These are phyloP conservation scores for Neocatenulostroma microsporum DNA, from an alignment of 2,329 filamentous ascomycete genomes.

Conservation along the genomic window DNA sequence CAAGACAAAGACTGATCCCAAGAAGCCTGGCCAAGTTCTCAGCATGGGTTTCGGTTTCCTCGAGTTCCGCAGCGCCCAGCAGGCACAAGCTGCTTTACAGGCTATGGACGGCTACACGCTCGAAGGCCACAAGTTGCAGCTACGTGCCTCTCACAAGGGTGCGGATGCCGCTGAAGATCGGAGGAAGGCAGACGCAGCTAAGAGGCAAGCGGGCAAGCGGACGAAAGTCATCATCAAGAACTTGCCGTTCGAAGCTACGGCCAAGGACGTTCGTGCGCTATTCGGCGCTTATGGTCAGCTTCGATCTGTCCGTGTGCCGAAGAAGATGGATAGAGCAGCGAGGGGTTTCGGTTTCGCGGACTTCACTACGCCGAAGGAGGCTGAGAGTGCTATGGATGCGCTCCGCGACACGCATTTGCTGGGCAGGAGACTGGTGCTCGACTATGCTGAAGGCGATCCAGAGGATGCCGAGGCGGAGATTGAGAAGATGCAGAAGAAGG, in stretches of 20 bases:
- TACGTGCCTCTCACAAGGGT: slow-evolving; percentile 81
- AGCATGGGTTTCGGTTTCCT: slow-evolving; percentile 98
- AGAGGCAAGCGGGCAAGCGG: slow-evolving; percentile 65
- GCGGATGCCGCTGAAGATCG: slow-evolving; percentile 82
- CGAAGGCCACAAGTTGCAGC: slow-evolving; percentile 77
- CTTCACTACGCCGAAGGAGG: slow-evolving; percentile 85
- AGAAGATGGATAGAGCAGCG: slow-evolving; percentile 83
- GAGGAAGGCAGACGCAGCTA: slow-evolving; percentile 71
- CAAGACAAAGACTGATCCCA: slow-evolving; percentile 90
- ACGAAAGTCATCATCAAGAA: slow-evolving; percentile 99
- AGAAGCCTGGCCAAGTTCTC: slow-evolving; percentile 75
- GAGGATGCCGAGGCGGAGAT: slow-evolving; percentile 94
- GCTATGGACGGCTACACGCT: slow-evolving; percentile 84
- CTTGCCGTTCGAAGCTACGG: slow-evolving; percentile 87
- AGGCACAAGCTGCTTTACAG: slow-evolving; percentile 70
- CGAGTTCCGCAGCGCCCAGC: slow-evolving; percentile 70
- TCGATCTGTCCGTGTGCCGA: slow-evolving; percentile 83
- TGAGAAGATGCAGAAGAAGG: slow-evolving; percentile 93
- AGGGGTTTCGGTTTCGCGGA: slow-evolving; percentile 96
- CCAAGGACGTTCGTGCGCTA: slow-evolving; percentile 80
- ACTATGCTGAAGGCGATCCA: slow-evolving; percentile 82
- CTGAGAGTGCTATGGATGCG: slow-evolving; percentile 81
- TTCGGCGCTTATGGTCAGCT: slow-evolving; percentile 89
- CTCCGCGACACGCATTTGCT: slow-evolving; percentile 88
- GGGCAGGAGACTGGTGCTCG: slow-evolving; percentile 78